Evolutionary conservation across 1,139 yeast species (phyloP), one percentile per base, ranked within the genome.

Genomic region (Entelexis sorbosivorans): DNA sequence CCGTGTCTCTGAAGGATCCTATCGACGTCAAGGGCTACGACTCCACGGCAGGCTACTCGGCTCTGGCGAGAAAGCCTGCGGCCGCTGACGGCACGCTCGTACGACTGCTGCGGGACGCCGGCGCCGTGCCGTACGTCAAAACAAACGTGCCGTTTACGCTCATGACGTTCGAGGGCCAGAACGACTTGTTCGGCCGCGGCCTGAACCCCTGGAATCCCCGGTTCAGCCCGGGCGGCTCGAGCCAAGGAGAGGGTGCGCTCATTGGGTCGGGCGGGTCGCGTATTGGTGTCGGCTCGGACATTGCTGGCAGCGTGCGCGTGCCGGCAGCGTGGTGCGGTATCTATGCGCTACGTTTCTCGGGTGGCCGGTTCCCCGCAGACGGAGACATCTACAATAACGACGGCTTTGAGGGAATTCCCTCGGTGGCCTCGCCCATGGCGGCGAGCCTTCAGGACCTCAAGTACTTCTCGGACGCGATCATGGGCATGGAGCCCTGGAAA

Each of bases 401-500:
- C 2, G 79, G 81, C 44, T 80, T 79, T 58, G 78, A 75, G 49
- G 69, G 76, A 39, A 70, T 77, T 32, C 75, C 75, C 3, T 73
- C 79, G 3, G 80, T 76, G 14, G 70, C 76, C 57, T 79, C 82
- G 2, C 83, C 83, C 22, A 69, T 78, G 71, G 70, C 79, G 31
- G 64, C 81, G 57, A 68, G 78, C 10, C 65, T 86, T 29, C 78
- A 74, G 11, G 95, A 85, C 62, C 66, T 86, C 57, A 76, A 77
- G 29, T 76, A 75, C 56, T 77, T 82, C 67, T 73, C 81, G 70
- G 76, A 76, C 58, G 64, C 72, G 20, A 70, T 76, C 56, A 69
- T 80, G 51, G 76, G 74, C 56, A 70, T 72, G 58, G 70, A 80
- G 63, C 89, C 91, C 19, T 82, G 89, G 88, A 69, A 73, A 43